Conservation (phyloP, 257 asterid species). For the Primulina huaijiensis region DNA sequence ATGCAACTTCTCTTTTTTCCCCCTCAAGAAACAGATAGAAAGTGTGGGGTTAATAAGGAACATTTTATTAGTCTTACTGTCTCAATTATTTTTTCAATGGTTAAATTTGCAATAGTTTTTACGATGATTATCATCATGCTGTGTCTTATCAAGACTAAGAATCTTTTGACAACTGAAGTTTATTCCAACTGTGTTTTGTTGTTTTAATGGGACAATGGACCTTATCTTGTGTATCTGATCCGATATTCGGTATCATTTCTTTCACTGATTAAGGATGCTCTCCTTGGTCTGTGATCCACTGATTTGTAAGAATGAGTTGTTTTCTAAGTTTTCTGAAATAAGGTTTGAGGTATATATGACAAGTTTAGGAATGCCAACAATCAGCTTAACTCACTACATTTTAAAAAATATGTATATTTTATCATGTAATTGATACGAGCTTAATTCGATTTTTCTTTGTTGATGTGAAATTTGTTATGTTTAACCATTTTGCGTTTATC, state of each 20-base stretch:
- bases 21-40: slow-evolving; percentile 7
- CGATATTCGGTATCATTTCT: not conserved
- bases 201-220: not conserved
- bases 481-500: not conserved
- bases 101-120: not conserved
- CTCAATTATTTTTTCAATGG: slow-evolving; percentile 14
- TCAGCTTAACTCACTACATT: too few species aligned
- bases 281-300: too few species aligned
- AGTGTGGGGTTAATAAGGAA: slow-evolving; percentile 17
- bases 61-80: slow-evolving; percentile 1
- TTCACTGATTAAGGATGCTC: too few species aligned
- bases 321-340: not conserved
- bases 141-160: slow-evolving; percentile 8
- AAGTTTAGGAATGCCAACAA: not conserved
- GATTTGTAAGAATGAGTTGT: too few species aligned
- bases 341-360: not conserved
- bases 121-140: not conserved
- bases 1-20: slow-evolving; percentile 5
- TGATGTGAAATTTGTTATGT: not conserved
- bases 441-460: not conserved
- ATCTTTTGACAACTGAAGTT: slow-evolving; percentile 5
- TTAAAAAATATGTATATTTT: too few species aligned
- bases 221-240: not conserved
- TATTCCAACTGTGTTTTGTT: slow-evolving; percentile 1
- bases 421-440: not conserved